A percentile compares a stretch with the other conserved stretches of the same genome.
These are phyloP conservation scores for Chionographis japonica DNA, from an alignment of 106 monocot species.

Conservation along the genomic window DNA sequence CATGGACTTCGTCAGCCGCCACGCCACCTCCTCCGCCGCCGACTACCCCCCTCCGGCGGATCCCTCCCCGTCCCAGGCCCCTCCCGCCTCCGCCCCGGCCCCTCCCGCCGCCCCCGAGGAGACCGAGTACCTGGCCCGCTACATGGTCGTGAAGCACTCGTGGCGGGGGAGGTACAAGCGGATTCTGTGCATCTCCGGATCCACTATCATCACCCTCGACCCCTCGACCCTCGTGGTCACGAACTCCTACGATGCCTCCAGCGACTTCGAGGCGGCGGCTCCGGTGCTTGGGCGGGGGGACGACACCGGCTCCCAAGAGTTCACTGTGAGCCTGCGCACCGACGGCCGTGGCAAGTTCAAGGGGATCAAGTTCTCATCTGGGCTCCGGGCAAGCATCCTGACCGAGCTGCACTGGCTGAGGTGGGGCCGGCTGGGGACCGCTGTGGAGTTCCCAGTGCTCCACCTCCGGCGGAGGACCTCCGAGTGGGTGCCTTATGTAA, in stretches of 20 bases:
- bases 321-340: conserved; percentile 68
- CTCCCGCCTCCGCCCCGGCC: conserved; percentile 17
- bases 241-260: conserved; percentile 63
- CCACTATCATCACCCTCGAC: conserved; percentile 68
- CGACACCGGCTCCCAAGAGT: conserved; percentile 51
- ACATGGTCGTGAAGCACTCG: conserved; percentile 90
- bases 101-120: conserved; percentile 53
- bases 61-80: conserved; percentile 5
- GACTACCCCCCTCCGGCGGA: conserved; percentile 8
- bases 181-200: conserved; percentile 69
- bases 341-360: conserved; percentile 90
- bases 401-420: conserved; percentile 73
- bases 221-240: conserved; percentile 74
- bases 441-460: conserved; percentile 65
- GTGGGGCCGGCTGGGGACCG: conserved; percentile 32
- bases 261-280: conserved; percentile 71
- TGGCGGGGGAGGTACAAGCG: conserved; percentile 95
- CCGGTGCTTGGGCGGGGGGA: conserved; percentile 61
- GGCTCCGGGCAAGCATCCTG: conserved; percentile 63
- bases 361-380: conserved; percentile 69
- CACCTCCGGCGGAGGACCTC: conserved; percentile 76
- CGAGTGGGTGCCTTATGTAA: conserved; percentile 87
- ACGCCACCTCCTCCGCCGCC: conserved; percentile 21
- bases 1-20: conserved; percentile 96
- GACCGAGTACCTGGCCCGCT: conserved; percentile 87